A percentile compares a stretch with the other conserved stretches of the same genome.
Conservation (phyloP, 2,329 filamentous ascomycete species). For the Diplodia mutila region DNA sequence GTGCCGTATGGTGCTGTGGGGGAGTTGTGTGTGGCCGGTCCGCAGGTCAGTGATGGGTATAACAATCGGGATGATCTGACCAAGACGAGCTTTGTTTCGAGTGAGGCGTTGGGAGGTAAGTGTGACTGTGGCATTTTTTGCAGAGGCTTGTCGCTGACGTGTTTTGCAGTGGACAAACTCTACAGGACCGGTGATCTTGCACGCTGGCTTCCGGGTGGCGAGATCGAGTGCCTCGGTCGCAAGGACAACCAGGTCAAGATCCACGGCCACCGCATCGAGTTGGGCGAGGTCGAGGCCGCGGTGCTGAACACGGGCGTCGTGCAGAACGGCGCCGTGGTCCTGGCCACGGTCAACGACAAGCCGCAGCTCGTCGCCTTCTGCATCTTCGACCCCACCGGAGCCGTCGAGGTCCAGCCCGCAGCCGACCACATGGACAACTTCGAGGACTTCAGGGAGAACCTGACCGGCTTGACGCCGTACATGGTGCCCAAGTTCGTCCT, state of each 20-base stretch:
- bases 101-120: neutral
- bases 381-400: constrained; percentile 1
- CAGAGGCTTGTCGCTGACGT: too few relatives aligned
- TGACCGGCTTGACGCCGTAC: constrained; percentile 6
- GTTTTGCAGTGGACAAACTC: neutral
- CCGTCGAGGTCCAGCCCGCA: neutral
- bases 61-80: constrained; percentile 69
- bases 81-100: constrained; percentile 73
- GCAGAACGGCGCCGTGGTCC: neutral
- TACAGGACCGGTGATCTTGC: constrained; percentile 31
- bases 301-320: neutral
- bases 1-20: constrained; percentile 60
- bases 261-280: constrained; percentile 41
- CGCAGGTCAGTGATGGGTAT: constrained; percentile 74
- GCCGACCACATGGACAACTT: neutral
- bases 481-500: constrained; percentile 15
- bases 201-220: neutral
- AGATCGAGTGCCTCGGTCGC: constrained; percentile 3
- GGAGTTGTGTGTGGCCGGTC: constrained; percentile 75
- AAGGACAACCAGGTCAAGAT: constrained; percentile 36
- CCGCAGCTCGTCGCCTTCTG: constrained; percentile 15
- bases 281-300: constrained; percentile 38
- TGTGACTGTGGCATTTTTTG: too few relatives aligned
- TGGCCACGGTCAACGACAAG: constrained; percentile 8
- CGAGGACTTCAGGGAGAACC: neutral